Conservation (phyloP, 2,329 filamentous ascomycete species). For the Hymenoscyphus infarciens region DNA sequence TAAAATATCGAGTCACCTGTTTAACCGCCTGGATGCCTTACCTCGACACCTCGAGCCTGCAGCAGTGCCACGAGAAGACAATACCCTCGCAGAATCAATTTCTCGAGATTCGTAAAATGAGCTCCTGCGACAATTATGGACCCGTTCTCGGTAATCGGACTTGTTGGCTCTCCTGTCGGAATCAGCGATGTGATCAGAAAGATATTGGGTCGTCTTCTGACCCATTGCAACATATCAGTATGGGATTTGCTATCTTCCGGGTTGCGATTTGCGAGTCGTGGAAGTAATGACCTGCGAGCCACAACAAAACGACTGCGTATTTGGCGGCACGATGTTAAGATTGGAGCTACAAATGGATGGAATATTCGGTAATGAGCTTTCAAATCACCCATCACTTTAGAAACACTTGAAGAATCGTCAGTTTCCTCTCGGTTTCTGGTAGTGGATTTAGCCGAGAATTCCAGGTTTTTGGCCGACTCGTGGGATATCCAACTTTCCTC, state of each 20-base stretch:
- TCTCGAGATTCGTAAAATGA: background rate
- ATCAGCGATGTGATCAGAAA: slow-evolving; percentile 10
- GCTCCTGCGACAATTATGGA: slow-evolving; percentile 8
- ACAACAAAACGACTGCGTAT: background rate
- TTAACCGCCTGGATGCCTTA: too few relatives aligned
- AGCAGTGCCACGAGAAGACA: too few relatives aligned
- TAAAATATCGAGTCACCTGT: too few relatives aligned
- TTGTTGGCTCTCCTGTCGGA: slow-evolving; percentile 5
- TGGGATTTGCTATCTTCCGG: background rate
- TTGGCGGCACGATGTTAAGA: background rate
- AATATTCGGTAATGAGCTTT: slow-evolving; percentile 4
- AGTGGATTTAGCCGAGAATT: background rate
- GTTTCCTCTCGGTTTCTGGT: background rate
- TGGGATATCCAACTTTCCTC: background rate
- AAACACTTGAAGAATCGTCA: background rate
- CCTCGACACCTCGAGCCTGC: too few relatives aligned
- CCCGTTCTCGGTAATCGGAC: slow-evolving; percentile 10
- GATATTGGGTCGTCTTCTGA: slow-evolving; percentile 4
- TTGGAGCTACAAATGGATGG: slow-evolving; percentile 3
- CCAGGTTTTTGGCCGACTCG: background rate
- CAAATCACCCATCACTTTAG: background rate
- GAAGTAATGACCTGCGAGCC: background rate
- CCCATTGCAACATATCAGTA: slow-evolving; percentile 3
- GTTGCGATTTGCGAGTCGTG: background rate
- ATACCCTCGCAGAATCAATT: background rate